Base-by-base conservation (phyloP, 805 yeast species). In the Saccharomycopsis schoenii region DNA sequence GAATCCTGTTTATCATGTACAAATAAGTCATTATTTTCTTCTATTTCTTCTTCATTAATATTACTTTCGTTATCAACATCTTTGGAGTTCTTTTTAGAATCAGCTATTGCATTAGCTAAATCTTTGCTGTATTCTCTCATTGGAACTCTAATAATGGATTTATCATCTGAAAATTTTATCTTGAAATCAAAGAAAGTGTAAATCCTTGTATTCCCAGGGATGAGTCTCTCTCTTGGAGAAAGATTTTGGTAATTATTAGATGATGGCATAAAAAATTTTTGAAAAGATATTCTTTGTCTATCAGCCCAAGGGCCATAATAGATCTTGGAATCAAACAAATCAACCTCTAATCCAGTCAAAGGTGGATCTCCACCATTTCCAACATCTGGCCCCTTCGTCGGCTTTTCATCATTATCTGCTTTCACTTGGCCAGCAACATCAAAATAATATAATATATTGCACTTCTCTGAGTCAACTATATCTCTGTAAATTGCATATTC, bases 271-370 rank as follows among this genome's bases (percentile, higher is more conserved):
- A 94, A 73, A 72, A 85, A 73, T 15, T 76, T 72, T 61, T 86
- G 91, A 10, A 92, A 67, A 1, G 84, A 80, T 1, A 77, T 77
- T 17, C 96, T 71, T 70, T 94, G 96, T 42, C 93, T 82, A 62
- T 94, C 96, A 0, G 97, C 88, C 97, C 97, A 93, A 0, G 99
- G 96, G 0, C 99, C 99, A 69, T 89, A 92, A 66, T 86, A 86
- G 0, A 90, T 73, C 0, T 88, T 84, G 0, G 90, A 83, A 60
- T 81, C 79, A 1, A 80, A 76, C 1, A 89, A 65, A 14, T 76
- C 76, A 9, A 92, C 58, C 58, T 86, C 86, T 8, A 86, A 66
- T 0, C 92, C 92, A 68, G 78, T 76, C 55, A 74, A 76, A 0
- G 91, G 91, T 0, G 86, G 74, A 2, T 77, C 64, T 2, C 84